Evolutionary conservation across 768 basidiomycete genomes (phyloP).

Genomic region (Pulveroboletus sp.): DNA sequence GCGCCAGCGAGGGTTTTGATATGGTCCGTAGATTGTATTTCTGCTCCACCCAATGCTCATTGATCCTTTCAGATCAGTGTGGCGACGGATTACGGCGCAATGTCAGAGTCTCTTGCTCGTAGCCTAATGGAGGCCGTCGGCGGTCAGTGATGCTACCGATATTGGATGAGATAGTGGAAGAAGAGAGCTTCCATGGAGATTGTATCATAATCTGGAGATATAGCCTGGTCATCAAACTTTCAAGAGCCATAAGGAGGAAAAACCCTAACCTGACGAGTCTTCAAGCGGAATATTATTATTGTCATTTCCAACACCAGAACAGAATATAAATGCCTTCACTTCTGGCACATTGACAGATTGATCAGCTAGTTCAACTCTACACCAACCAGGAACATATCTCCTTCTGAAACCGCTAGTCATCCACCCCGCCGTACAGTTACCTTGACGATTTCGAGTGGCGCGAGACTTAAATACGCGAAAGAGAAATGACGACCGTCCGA

Average conservation of each 20-base stretch:
- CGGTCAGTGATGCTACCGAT: too few relatives aligned
- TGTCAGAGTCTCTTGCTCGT: constrained; percentile 34
- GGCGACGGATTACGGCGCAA: constrained; percentile 40
- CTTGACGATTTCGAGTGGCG: constrained; percentile 60
- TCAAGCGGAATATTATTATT: neutral
- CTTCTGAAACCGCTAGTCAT: too few relatives aligned
- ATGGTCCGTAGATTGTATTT: constrained; percentile 34
- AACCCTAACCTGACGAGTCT: too few relatives aligned
- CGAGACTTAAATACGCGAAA: constrained; percentile 21
- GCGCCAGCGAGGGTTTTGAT: constrained; percentile 50
- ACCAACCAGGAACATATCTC: too few relatives aligned
- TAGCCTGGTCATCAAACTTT: too few relatives aligned
- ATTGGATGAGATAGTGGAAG: neutral
- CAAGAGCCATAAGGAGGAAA: too few relatives aligned
- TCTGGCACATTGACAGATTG: too few relatives aligned
- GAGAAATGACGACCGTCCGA: constrained; percentile 33
- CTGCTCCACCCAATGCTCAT: neutral
- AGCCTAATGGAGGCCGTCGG: constrained; percentile 23
- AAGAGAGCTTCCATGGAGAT: neutral
- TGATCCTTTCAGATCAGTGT: constrained; percentile 44
- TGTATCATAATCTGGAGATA: neutral
- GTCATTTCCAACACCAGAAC: too few relatives aligned
- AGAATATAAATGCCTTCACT: too few relatives aligned
- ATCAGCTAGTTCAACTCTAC: too few relatives aligned
- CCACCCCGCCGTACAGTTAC: constrained; percentile 42